These are phyloP conservation scores for Cystobasidium tubakii DNA, from an alignment of 768 basidiomycete species.

Conservation along the genomic window DNA sequence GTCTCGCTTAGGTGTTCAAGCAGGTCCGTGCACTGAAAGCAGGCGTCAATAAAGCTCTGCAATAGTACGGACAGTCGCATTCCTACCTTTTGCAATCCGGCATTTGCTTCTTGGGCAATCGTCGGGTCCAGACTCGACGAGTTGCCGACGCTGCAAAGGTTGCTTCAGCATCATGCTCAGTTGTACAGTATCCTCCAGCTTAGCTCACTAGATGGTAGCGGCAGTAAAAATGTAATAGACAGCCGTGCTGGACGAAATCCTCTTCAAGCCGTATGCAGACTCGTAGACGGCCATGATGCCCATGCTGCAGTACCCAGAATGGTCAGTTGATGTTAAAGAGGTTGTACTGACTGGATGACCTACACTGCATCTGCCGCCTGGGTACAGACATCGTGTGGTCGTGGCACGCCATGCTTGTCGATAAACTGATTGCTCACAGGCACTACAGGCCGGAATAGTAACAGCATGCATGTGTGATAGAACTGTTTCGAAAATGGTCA, in stretches of 20 bases:
- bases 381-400: conserved; percentile 32
- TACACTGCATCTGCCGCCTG: conserved; percentile 28
- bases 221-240: conserved; percentile 35
- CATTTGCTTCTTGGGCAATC: conserved; percentile 11
- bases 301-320: too few relatives aligned
- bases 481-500: background rate
- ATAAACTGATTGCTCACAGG: conserved; percentile 34
- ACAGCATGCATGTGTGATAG: conserved; percentile 26
- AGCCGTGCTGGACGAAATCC: conserved; percentile 28
- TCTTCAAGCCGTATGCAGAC: conserved; percentile 19
- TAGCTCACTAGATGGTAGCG: conserved; percentile 30
- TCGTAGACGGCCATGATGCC: conserved; percentile 32
- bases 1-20: conserved; percentile 31
- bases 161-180: background rate
- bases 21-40: conserved; percentile 22
- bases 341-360: background rate
- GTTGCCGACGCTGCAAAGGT: conserved; percentile 16
- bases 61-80: background rate
- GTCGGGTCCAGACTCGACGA: conserved; percentile 26
- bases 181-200: background rate
- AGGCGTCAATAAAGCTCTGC: background rate
- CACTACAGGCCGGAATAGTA: conserved; percentile 26
- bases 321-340: too few relatives aligned
- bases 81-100: conserved; percentile 20
- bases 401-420: conserved; percentile 23